Evolutionary conservation across 768 basidiomycete species (phyloP).

Genomic region (Brasilioporus rufonigricans): DNA sequence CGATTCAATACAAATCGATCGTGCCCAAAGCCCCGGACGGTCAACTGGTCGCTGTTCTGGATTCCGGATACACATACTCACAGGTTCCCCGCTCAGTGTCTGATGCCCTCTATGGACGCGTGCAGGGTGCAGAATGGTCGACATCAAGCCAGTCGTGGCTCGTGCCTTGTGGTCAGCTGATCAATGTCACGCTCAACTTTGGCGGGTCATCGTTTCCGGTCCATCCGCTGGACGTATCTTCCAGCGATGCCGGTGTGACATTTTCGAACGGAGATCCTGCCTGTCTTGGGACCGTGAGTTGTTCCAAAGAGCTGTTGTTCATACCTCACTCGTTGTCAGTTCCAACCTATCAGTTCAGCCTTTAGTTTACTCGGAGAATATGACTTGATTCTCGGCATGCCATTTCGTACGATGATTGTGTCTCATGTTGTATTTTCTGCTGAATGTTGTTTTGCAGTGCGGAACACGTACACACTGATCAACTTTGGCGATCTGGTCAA

Average conservation of each 20-base stretch:
- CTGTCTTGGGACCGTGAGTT: conserved; percentile 67
- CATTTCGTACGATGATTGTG: conserved; percentile 53
- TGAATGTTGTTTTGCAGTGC: conserved; percentile 46
- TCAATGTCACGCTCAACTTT: conserved; percentile 71
- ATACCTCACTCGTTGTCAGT: conserved; percentile 39
- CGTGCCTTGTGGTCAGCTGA: conserved; percentile 69
- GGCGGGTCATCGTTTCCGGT: conserved; percentile 67
- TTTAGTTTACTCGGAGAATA: conserved; percentile 76
- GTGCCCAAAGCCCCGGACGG: conserved; percentile 65
- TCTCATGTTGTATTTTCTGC: neutral
- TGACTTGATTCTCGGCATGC: conserved; percentile 83
- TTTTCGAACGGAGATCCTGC: conserved; percentile 47
- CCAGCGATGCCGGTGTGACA: conserved; percentile 50
- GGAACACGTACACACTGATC: conserved; percentile 70
- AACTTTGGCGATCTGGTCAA: conserved; percentile 71
- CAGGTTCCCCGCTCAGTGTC: conserved; percentile 74
- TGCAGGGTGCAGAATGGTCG: conserved; percentile 69
- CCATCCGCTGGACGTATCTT: conserved; percentile 70
- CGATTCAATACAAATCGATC: conserved; percentile 60
- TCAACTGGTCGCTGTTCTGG: conserved; percentile 69
- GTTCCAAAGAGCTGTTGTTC: neutral
- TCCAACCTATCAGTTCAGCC: conserved; percentile 81
- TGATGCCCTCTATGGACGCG: conserved; percentile 79
- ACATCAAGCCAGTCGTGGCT: conserved; percentile 57
- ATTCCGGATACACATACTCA: conserved; percentile 69